Conservation (phyloP, 75 land plant species). For the Azolla pinnata region DNA sequence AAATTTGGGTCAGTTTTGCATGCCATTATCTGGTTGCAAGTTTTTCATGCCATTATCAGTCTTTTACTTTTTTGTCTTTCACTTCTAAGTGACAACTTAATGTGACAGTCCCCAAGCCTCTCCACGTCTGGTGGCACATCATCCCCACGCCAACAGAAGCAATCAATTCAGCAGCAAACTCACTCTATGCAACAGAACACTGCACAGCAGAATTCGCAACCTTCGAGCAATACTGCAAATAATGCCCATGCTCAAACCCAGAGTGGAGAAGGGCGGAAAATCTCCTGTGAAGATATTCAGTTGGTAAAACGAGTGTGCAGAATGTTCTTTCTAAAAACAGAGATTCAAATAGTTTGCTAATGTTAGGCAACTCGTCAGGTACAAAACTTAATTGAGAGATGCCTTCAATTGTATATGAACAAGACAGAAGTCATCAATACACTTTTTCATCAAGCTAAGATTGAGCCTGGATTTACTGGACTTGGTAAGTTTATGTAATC, state of each 20-base stretch:
- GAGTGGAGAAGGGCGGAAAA: slow-evolving; percentile 61
- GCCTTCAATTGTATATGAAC: slow-evolving; percentile 71
- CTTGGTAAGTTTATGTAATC: slow-evolving; percentile 30
- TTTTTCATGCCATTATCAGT: too few species aligned
- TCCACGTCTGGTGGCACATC: too few species aligned
- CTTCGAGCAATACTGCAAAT: not conserved
- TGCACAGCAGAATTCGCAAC: too few species aligned
- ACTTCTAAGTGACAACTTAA: too few species aligned
- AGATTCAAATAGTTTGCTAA: not conserved
- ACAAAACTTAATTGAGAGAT: slow-evolving; percentile 71
- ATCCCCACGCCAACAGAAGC: too few species aligned
- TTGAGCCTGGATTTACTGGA: slow-evolving; percentile 76
- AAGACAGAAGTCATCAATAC: slow-evolving; percentile 64
- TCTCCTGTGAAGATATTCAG: slow-evolving; percentile 90
- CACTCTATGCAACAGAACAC: too few species aligned
- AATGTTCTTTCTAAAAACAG: not conserved
- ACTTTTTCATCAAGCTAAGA: slow-evolving; percentile 55
- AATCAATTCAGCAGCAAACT: too few species aligned
- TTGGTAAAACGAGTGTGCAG: slow-evolving; percentile 39
- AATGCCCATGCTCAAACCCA: slow-evolving; percentile 5
- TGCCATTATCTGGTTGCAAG: too few species aligned
- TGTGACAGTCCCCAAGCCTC: too few species aligned
- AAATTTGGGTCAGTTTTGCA: too few species aligned
- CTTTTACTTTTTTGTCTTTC: too few species aligned
- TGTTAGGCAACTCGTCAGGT: too few species aligned